These are phyloP conservation scores for Pogostemon cablin DNA, from an alignment of 257 asterid species.

Conservation along the genomic window DNA sequence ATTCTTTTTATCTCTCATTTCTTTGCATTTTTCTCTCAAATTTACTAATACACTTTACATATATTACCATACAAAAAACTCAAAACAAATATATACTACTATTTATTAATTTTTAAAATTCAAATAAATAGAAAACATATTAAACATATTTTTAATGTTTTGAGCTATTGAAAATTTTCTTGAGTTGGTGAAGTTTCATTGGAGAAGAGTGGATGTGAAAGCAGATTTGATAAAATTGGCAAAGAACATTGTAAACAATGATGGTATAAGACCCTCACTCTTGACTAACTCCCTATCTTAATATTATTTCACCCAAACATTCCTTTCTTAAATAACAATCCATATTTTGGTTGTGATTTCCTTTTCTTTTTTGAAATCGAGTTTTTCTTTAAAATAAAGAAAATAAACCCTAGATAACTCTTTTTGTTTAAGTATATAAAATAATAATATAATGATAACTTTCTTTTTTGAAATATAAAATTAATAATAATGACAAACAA, in stretches of 20 bases:
- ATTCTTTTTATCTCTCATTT: no score
- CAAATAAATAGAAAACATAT: no score
- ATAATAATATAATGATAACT: not conserved
- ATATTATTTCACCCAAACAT: slow-evolving; percentile 15
- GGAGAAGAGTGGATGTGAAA: not conserved
- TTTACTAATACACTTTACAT: no score
- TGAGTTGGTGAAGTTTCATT: slow-evolving; percentile 25
- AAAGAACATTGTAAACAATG: slow-evolving; percentile 14
- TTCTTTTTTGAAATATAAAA: no score
- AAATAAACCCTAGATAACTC: not conserved
- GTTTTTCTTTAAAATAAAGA: not conserved
- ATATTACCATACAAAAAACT: no score
- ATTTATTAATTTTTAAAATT: no score
- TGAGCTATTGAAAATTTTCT: slow-evolving; percentile 3
- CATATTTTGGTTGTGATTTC: slow-evolving; percentile 33
- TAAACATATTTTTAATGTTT: not conserved
- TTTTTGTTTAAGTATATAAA: not conserved
- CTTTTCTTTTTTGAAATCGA: slow-evolving; percentile 9
- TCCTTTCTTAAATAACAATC: slow-evolving; percentile 40
- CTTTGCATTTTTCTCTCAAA: no score
- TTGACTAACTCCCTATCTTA: slow-evolving; percentile 20
- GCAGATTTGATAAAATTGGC: slow-evolving; percentile 8
- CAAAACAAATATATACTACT: no score
- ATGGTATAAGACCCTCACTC: not conserved
- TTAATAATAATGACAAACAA: no score